Evolutionary conservation across 306 rosid species (phyloP).

Genomic region (Malus domestica): DNA sequence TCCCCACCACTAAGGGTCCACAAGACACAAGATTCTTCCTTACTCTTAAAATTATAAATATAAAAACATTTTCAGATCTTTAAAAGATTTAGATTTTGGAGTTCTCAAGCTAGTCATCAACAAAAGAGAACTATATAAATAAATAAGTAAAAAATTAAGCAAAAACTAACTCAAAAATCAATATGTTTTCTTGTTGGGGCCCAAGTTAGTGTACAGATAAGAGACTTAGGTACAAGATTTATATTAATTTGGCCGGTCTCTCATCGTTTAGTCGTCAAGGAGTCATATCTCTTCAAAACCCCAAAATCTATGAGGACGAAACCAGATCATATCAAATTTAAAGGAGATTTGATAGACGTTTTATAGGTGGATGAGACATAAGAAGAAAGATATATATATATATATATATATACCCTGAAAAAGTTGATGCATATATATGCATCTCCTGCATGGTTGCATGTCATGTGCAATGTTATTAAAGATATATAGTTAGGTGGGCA

Average conservation of each 20-base stretch:
- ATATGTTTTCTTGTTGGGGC: background rate
- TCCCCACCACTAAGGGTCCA: background rate
- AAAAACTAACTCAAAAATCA: background rate
- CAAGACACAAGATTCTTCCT: conserved; percentile 25
- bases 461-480: background rate
- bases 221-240: background rate
- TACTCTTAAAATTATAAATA: background rate
- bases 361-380: background rate
- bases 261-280: background rate
- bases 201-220: background rate
- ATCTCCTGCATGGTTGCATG: background rate
- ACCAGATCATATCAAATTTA: background rate
- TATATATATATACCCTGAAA: too few relatives aligned
- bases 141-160: background rate
- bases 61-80: conserved; percentile 27
- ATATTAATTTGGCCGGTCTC: background rate
- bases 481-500: background rate
- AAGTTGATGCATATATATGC: background rate
- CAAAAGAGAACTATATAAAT: background rate
- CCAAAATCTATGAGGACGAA: background rate
- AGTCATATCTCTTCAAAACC: background rate
- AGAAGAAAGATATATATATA: background rate
- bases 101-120: conserved; percentile 1
- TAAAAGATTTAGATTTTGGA: conserved; percentile 45
- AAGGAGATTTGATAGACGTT: background rate